Percentiles rank a stretch among this genome's conserved stretches.
phyloP scores from a whole-genome alignment of 2,329 filamentous ascomycete genomes.

The Calonectria crousiana region DNA sequence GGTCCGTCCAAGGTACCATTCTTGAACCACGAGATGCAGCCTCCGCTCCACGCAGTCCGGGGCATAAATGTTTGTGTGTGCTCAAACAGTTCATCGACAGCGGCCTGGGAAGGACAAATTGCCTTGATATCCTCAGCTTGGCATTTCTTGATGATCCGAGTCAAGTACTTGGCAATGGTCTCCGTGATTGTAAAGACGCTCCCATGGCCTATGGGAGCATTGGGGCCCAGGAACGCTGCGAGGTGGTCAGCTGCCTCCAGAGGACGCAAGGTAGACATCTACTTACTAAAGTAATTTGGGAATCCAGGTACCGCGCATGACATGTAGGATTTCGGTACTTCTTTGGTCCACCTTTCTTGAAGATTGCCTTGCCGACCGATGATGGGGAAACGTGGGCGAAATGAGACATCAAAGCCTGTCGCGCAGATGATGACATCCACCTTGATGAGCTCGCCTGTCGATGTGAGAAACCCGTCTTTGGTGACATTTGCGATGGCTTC shows the following conservation, averaged over 20 bases:
- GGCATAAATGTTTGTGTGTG: slow-evolving; percentile 65
- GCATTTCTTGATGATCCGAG: slow-evolving; percentile 60
- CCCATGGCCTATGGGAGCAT: slow-evolving; percentile 63
- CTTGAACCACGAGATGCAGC: slow-evolving; percentile 66
- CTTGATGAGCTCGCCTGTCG: slow-evolving; percentile 9
- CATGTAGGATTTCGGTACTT: slow-evolving; percentile 25
- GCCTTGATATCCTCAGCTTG: slow-evolving; percentile 64
- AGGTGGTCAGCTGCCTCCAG: background rate
- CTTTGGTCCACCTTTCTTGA: slow-evolving; percentile 1
- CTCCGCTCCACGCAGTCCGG: slow-evolving; percentile 62
- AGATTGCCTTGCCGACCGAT: slow-evolving; percentile 16
- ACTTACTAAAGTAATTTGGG: slow-evolving; percentile 26
- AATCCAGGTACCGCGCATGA: slow-evolving; percentile 18
- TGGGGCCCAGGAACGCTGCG: slow-evolving; percentile 64
- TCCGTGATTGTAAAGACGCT: slow-evolving; percentile 64
- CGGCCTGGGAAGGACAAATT: slow-evolving; percentile 58
- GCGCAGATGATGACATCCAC: slow-evolving; percentile 21
- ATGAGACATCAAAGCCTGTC: slow-evolving; percentile 24
- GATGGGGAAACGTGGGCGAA: slow-evolving; percentile 20
- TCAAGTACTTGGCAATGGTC: slow-evolving; percentile 65
- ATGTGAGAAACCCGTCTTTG: background rate
- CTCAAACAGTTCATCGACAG: slow-evolving; percentile 64
- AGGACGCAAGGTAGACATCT: background rate
- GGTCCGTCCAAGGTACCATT: slow-evolving; percentile 56
- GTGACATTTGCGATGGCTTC: slow-evolving; percentile 8